A percentile compares a stretch with the other conserved stretches of the same genome.
Evolutionary conservation across 805 yeast genomes (phyloP).

Genomic region (Wickerhamomyces sydowiorum): DNA sequence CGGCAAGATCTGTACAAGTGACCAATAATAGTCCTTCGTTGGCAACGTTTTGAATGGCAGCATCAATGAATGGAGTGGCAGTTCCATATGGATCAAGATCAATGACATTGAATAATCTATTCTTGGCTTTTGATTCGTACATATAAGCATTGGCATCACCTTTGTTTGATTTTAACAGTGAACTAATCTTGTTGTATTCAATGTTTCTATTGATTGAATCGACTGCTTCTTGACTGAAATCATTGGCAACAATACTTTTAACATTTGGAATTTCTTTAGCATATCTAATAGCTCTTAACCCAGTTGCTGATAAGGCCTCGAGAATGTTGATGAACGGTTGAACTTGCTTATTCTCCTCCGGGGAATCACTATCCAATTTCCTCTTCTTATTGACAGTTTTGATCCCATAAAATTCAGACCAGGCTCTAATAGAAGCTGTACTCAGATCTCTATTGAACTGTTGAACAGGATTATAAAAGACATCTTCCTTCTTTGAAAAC

Average conservation of each 20-base stretch:
- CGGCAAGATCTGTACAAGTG: constrained; percentile 95
- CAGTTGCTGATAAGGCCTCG: constrained; percentile 94
- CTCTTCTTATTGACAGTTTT: constrained; percentile 25
- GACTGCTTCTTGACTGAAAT: constrained; percentile 81
- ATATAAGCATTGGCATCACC: constrained; percentile 91
- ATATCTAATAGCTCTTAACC: constrained; percentile 88
- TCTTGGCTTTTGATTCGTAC: constrained; percentile 40
- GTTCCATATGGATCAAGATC: constrained; percentile 98
- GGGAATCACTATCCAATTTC: constrained; percentile 23
- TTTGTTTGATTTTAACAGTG: constrained; percentile 57
- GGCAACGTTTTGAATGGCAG: constrained; percentile 78
- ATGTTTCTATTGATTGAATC: constrained; percentile 70
- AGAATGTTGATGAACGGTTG: constrained; percentile 53
- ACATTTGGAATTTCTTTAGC: constrained; percentile 85
- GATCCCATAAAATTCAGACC: constrained; percentile 59
- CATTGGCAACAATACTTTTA: constrained; percentile 79
- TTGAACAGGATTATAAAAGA: constrained; percentile 94
- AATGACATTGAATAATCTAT: constrained; percentile 66
- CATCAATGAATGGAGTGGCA: constrained; percentile 91
- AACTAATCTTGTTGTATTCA: constrained; percentile 52
- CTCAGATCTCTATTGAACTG: constrained; percentile 94
- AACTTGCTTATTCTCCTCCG: constrained; percentile 5
- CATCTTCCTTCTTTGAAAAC: constrained; percentile 75
- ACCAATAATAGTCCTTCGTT: constrained; percentile 84
- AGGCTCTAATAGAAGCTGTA: constrained; percentile 78